Conservation (phyloP, 1,284 basidiomycete species). For the Lentinus polychrous region DNA sequence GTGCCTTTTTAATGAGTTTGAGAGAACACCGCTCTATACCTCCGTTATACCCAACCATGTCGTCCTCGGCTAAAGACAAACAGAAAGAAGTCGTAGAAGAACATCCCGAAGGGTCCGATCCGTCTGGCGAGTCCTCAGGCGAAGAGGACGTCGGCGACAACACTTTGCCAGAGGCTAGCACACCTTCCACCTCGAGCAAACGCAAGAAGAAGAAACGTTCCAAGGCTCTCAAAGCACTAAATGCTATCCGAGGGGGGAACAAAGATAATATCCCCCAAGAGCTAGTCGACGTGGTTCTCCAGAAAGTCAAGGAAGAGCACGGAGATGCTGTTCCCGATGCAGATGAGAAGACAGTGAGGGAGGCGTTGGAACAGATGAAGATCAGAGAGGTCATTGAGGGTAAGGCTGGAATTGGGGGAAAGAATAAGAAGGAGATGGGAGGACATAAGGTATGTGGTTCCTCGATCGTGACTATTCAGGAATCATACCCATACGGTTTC, state of each 20-base stretch:
- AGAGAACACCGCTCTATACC: background rate
- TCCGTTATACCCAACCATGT: conserved; percentile 13
- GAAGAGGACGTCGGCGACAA: conserved; percentile 20
- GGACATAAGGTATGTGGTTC: conserved; percentile 70
- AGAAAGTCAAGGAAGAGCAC: conserved; percentile 53
- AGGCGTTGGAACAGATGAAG: conserved; percentile 61
- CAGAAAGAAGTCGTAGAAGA: conserved; percentile 37
- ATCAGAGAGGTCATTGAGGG: conserved; percentile 70
- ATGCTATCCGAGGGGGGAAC: conserved; percentile 37
- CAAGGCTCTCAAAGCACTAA: conserved; percentile 50
- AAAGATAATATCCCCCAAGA: conserved; percentile 50
- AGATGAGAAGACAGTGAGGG: conserved; percentile 52
- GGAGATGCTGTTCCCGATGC: conserved; percentile 41
- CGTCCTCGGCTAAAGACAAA: conserved; percentile 28
- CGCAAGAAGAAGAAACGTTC: conserved; percentile 76
- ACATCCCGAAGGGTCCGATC: conserved; percentile 23
- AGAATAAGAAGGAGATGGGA: conserved; percentile 72
- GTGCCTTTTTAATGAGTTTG: too few species aligned
- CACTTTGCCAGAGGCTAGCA: conserved; percentile 21
- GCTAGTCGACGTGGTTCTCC: conserved; percentile 51
- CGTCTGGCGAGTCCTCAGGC: conserved; percentile 23
- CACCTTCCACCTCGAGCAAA: conserved; percentile 38
- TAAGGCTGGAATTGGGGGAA: conserved; percentile 60
- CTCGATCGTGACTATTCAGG: conserved; percentile 5
- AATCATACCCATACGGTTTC: background rate